Conservation (phyloP, 306 rosid genomes). For the Styphnolobium japonicum region DNA sequence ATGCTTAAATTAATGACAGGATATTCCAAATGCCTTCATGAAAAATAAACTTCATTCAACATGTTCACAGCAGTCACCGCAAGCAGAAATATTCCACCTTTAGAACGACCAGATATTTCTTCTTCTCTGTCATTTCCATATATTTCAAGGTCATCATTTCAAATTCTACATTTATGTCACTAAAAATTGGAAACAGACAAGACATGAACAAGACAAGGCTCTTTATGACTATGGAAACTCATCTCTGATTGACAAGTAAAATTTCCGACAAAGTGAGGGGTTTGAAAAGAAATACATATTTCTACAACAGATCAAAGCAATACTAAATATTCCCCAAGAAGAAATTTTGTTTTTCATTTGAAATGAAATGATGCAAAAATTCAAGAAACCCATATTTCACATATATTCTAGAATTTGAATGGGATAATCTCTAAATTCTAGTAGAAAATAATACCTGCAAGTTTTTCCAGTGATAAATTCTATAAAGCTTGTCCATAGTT, state of each 20-base stretch:
- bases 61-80: neutral
- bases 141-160: neutral
- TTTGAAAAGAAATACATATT: neutral
- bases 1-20: neutral
- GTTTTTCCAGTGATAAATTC: constrained; percentile 71
- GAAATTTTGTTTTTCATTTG: neutral
- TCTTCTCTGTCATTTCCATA: neutral
- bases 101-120: neutral
- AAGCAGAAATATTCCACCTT: neutral
- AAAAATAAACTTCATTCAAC: neutral
- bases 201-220: neutral
- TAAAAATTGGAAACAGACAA: neutral
- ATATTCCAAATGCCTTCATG: neutral
- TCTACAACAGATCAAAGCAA: neutral
- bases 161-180: neutral
- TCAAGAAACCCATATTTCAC: neutral
- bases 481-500: constrained; percentile 49
- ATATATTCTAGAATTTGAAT: constrained; percentile 7
- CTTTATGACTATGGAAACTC: neutral
- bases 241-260: neutral
- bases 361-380: neutral
- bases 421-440: neutral
- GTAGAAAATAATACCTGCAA: constrained; percentile 65
- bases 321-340: neutral
- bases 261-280: neutral